Percentiles rank a stretch among this genome's conserved stretches.
phyloP scores from a whole-genome alignment of 495 filamentous ascomycete species.

The Jackrogersella minutella region DNA sequence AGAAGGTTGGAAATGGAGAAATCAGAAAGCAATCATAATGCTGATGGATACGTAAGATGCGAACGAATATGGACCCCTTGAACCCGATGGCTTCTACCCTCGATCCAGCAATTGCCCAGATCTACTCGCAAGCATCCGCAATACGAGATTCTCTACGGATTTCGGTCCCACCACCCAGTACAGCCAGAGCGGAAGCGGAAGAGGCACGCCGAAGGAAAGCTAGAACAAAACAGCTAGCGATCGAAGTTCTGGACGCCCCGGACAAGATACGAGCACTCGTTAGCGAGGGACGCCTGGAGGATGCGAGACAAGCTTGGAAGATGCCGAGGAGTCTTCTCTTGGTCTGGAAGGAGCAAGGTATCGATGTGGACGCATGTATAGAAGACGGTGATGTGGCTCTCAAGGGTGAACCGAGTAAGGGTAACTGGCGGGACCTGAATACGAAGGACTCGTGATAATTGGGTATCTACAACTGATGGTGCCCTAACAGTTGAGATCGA shows the following conservation, averaged over 20 bases:
- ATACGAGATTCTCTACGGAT: conserved; percentile 64
- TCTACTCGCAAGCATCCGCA: conserved; percentile 76
- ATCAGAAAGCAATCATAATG: not conserved
- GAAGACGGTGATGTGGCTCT: conserved; percentile 61
- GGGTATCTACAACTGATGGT: not conserved
- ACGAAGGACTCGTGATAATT: conserved; percentile 9
- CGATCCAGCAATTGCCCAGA: conserved; percentile 77
- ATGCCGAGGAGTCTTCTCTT: conserved; percentile 60
- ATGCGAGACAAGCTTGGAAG: conserved; percentile 67
- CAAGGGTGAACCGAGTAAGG: conserved; percentile 44
- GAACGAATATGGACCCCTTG: conserved; percentile 76
- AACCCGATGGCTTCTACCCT: conserved; percentile 75
- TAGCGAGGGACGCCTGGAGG: conserved; percentile 66
- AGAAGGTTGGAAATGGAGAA: not conserved
- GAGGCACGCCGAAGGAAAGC: conserved; percentile 48
- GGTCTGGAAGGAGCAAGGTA: conserved; percentile 59
- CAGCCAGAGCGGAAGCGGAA: conserved; percentile 47
- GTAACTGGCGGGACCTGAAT: conserved; percentile 38
- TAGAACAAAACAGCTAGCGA: conserved; percentile 71
- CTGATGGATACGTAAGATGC: conserved; percentile 58
- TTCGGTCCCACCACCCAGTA: conserved; percentile 45
- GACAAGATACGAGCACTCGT: conserved; percentile 70
- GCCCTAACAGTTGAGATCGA: not conserved
- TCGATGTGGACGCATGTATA: conserved; percentile 57
- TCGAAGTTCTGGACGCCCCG: conserved; percentile 70